Percentiles rank a stretch among this genome's conserved stretches.
Conservation (phyloP, 2,329 filamentous ascomycete species). For the Monosporascus sp. region DNA sequence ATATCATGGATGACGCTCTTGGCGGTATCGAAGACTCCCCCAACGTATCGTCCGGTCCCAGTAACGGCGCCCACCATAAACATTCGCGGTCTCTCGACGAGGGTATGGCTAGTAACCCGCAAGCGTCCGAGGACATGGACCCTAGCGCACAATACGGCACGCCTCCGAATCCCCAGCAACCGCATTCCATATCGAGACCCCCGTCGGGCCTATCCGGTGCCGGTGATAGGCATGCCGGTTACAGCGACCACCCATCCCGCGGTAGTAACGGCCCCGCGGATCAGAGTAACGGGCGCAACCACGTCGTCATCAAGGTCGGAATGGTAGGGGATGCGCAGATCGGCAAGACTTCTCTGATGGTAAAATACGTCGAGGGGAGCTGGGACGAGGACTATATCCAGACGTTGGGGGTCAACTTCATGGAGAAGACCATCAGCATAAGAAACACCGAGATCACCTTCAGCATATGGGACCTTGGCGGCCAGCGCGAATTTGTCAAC, state of each 20-base stretch:
- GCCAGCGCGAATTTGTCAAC: constrained; percentile 98
- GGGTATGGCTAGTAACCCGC: constrained; percentile 31
- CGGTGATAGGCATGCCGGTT: constrained; percentile 33
- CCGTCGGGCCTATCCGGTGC: constrained; percentile 48
- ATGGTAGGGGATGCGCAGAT: constrained; percentile 99
- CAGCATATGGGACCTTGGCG: constrained; percentile 97
- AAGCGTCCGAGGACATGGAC: constrained; percentile 30
- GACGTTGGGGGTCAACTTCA: constrained; percentile 97
- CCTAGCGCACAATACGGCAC: constrained; percentile 40
- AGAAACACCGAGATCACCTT: constrained; percentile 99
- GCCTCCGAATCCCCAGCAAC: constrained; percentile 37
- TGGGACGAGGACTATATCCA: constrained; percentile 99
- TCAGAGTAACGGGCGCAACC: constrained; percentile 50
- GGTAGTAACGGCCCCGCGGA: constrained; percentile 33
- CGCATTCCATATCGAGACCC: constrained; percentile 45
- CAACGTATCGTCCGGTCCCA: constrained; percentile 26
- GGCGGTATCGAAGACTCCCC: constrained; percentile 44
- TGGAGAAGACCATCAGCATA: constrained; percentile 99
- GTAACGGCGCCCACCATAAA: constrained; percentile 32
- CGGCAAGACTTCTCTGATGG: constrained; percentile 98
- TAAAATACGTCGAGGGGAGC: constrained; percentile 98
- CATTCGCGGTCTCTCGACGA: constrained; percentile 49
- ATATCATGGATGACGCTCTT: constrained; percentile 44
- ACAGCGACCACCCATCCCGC: constrained; percentile 41
- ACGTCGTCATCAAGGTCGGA: constrained; percentile 97